Evolutionary conservation across 108 stramenopile species (phyloP), one percentile per base, ranked within the genome.

Genomic region (Discostella stelligeroides): DNA sequence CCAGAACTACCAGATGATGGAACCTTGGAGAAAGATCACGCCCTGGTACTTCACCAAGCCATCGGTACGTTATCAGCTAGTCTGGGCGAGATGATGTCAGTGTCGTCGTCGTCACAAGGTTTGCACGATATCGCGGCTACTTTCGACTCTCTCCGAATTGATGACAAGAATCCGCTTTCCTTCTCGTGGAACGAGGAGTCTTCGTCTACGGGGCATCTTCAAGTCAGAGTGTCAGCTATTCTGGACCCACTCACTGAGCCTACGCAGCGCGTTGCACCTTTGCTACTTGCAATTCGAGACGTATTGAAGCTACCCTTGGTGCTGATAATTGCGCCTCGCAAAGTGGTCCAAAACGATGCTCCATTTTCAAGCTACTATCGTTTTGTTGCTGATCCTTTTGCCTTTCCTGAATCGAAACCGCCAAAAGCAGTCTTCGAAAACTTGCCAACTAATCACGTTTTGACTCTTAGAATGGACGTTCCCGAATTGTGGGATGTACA

Each of bases 401-500:
- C 82, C 17, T 72, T 70, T 21, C 82, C 80, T 25, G 64, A 61
- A 20, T 60, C 48, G 18, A 79, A 66, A 21, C 66, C 75, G 55
- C 89, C 94, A 1, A 63, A 50, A 39, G 97, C 97, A 3, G 48
- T 65, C 29, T 98, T 99, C 66, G 66, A 81, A 17, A 80, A 86
- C 49, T 86, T 99, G 28, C 98, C 98, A 4, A 77, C 76, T 18
- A 74, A 91, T 14, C 97, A 97, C 50, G 68, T 95, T 34, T 79
- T 99, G 50, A 99, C 98, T n/a, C 66, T 97, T 8, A 84, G 95
- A 60, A 84, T 98, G 80, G 97, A 97, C 79, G 89, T 97, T 11
- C 97, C 98, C 0, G 97, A 98, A 74, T 75, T 92, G 24, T 99
- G 97, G 97, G 92, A 97, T 80, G 92, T 98, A 23, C 97, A 98